A percentile compares a stretch with the other conserved stretches of the same genome.
Conservation (phyloP, 306 rosid species). For the Rosa multiflora region DNA sequence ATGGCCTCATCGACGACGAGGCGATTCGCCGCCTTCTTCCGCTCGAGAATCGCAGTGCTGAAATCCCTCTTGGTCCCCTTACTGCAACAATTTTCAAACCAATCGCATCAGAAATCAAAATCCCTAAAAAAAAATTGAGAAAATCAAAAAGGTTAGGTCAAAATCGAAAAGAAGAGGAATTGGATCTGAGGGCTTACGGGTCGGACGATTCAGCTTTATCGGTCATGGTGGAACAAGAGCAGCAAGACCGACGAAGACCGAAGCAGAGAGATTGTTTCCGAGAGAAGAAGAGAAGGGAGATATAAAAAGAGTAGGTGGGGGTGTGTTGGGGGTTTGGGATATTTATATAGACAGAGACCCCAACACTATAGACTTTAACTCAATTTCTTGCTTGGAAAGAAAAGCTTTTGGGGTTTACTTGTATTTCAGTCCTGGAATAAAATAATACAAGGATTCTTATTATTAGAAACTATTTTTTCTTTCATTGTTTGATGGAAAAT, state of each 20-base stretch:
- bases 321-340: constrained; percentile 23
- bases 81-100: constrained; percentile 28
- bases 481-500: not conserved
- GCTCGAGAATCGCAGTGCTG: constrained; percentile 89
- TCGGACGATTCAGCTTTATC: constrained; percentile 82
- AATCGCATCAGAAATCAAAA: constrained; percentile 6
- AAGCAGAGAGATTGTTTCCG: not conserved
- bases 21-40: constrained; percentile 89
- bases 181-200: constrained; percentile 42
- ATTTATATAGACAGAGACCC: constrained; percentile 31
- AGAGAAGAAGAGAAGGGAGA: not conserved
- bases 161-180: not conserved
- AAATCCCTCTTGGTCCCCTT: constrained; percentile 83
- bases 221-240: constrained; percentile 44
- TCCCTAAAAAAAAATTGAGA: not conserved
- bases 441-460: not conserved
- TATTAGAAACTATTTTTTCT: not conserved
- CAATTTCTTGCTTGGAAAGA: constrained; percentile 48
- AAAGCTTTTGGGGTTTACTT: constrained; percentile 29
- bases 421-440: constrained; percentile 25
- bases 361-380: constrained; percentile 10
- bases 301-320: not conserved
- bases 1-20: constrained; percentile 88
- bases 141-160: not conserved
- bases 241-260: constrained; percentile 14